Evolutionary conservation across 2,329 filamentous ascomycete species (phyloP).

Genomic region (Phialocephala subalpina): DNA sequence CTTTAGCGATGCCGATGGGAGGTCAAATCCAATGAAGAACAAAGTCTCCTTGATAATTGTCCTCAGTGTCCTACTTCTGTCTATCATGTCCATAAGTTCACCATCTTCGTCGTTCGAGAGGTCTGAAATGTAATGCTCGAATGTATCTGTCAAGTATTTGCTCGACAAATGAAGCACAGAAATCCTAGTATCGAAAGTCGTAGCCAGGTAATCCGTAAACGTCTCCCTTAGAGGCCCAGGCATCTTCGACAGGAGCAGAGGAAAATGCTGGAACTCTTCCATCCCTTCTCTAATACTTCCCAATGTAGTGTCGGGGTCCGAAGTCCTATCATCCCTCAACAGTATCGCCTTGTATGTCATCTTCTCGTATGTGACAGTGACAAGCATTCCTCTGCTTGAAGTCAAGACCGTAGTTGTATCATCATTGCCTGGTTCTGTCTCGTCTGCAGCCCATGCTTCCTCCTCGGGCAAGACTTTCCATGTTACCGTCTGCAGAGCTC

Average conservation of each 20-base stretch:
- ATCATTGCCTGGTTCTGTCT: slow-evolving; percentile 27
- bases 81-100: slow-evolving; percentile 24
- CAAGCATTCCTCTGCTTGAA: slow-evolving; percentile 35
- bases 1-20: slow-evolving; percentile 45
- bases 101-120: slow-evolving; percentile 34
- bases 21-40: slow-evolving; percentile 40
- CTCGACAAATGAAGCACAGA: slow-evolving; percentile 48
- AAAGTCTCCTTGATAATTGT: slow-evolving; percentile 39
- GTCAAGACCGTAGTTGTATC: slow-evolving; percentile 29
- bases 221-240: slow-evolving; percentile 50
- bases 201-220: slow-evolving; percentile 51
- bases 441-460: slow-evolving; percentile 41
- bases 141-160: slow-evolving; percentile 44
- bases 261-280: slow-evolving; percentile 50
- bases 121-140: slow-evolving; percentile 42
- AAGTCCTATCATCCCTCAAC: slow-evolving; percentile 27
- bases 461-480: slow-evolving; percentile 53
- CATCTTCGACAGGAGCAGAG: slow-evolving; percentile 55
- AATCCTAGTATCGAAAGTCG: slow-evolving; percentile 52
- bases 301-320: slow-evolving; percentile 26
- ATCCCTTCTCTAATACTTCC: slow-evolving; percentile 21
- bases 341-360: slow-evolving; percentile 40
- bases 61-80: slow-evolving; percentile 26
- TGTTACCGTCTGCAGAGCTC: slow-evolving; percentile 50
- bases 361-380: slow-evolving; percentile 43